These are phyloP conservation scores for Dendrobium officinale DNA, from an alignment of 106 monocot genomes.

Conservation along the genomic window DNA sequence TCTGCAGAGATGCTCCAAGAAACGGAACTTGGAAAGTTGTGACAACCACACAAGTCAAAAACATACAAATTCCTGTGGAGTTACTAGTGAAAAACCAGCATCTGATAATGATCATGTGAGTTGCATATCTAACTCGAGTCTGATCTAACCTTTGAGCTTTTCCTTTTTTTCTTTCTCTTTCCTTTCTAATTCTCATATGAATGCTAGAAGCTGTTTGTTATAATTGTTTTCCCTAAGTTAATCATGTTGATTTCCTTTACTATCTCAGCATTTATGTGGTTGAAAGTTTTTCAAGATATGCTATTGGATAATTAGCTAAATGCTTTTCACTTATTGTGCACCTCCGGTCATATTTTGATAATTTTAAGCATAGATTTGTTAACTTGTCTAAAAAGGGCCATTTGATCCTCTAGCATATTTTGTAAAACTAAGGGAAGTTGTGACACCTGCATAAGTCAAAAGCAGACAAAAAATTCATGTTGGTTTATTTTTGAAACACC, in stretches of 20 bases:
- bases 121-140: background rate
- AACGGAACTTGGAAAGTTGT: constrained; percentile 4
- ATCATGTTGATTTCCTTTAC: background rate
- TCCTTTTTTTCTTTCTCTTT: constrained; percentile 4
- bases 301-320: background rate
- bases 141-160: background rate
- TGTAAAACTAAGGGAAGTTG: no score
- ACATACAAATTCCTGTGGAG: background rate
- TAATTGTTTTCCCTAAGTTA: background rate
- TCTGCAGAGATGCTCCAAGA: constrained; percentile 7
- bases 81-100: constrained; percentile 14
- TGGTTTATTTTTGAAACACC: no score
- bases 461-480: no score
- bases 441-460: no score
- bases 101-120: constrained; percentile 26
- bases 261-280: background rate
- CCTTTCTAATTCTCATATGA: background rate
- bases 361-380: no score
- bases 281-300: background rate
- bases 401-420: no score
- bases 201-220: background rate
- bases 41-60: constrained; percentile 13
- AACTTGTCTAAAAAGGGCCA: no score
- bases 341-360: background rate
- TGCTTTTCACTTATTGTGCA: background rate